Conservation (phyloP, 768 basidiomycete genomes). For the Suillus bovinus region DNA sequence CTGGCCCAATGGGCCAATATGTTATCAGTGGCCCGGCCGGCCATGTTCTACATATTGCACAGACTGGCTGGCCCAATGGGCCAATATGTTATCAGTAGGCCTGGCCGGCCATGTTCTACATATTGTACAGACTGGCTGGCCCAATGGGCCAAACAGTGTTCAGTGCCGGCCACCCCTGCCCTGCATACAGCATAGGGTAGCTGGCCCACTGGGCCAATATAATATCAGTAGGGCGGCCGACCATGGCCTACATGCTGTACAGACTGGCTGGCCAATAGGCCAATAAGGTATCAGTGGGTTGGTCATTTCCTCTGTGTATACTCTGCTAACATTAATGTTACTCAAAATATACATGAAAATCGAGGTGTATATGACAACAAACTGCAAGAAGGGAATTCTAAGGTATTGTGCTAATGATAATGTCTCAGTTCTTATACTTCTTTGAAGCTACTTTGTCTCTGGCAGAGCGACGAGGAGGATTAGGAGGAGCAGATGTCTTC, state of each 20-base stretch:
- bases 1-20: no score
- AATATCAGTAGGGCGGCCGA: not conserved
- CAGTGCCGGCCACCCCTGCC: no score
- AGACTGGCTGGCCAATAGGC: not conserved
- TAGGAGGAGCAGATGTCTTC: not conserved
- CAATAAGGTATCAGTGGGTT: no score
- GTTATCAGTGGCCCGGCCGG: no score
- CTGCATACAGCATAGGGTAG: not conserved
- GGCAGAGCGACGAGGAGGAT: not conserved
- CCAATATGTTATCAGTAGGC: no score
- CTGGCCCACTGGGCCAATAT: not conserved
- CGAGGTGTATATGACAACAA: not conserved
- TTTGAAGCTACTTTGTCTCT: not conserved
- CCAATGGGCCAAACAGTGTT: no score
- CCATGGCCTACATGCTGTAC: accelerated
- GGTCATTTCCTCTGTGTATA: no score
- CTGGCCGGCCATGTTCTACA: no score
- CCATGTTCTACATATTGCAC: no score
- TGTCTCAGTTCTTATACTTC: not conserved
- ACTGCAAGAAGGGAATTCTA: not conserved
- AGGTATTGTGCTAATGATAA: not conserved
- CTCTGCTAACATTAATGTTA: not conserved
- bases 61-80: no score
- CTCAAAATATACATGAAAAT: not conserved
- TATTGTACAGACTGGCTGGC: no score